phyloP scores from a whole-genome alignment of 2,329 filamentous ascomycete genomes.

The Metarhizium album region DNA sequence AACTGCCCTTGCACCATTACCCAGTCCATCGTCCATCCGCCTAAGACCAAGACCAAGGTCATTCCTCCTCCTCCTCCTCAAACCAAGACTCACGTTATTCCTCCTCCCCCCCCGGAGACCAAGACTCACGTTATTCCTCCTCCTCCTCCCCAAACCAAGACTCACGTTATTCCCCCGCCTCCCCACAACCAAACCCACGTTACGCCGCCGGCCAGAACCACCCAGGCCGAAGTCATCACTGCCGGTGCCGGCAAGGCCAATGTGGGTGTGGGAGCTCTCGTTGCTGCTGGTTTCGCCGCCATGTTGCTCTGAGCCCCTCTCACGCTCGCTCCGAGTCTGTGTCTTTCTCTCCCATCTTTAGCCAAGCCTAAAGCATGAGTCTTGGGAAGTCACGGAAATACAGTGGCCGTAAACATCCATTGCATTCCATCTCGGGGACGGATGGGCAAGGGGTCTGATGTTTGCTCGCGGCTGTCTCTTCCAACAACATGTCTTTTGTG shows the following conservation, averaged over 20 bases:
- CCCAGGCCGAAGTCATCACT: slow-evolving; percentile 15
- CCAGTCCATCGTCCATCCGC: slow-evolving; percentile 9
- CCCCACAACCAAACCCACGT: too few species aligned
- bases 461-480: background rate
- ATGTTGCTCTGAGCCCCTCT: slow-evolving; percentile 21
- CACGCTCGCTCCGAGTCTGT: background rate
- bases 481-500: too few species aligned
- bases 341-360: background rate
- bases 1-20: slow-evolving; percentile 37
- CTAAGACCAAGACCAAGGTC: slow-evolving; percentile 3
- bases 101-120: slow-evolving; percentile 1
- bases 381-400: background rate
- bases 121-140: slow-evolving; percentile 5
- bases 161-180: background rate
- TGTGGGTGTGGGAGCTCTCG: slow-evolving; percentile 25
- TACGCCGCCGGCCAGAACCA: too few species aligned
- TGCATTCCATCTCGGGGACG: background rate
- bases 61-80: slow-evolving; percentile 7
- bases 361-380: background rate
- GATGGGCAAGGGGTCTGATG: background rate
- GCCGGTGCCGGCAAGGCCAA: slow-evolving; percentile 26
- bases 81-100: background rate
- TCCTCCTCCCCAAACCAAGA: slow-evolving; percentile 4
- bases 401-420: background rate
- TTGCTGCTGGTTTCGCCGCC: slow-evolving; percentile 27